These are phyloP conservation scores for Coemansia sp. DNA, from an alignment of 192 early-diverging fungal genomes.

Conservation along the genomic window DNA sequence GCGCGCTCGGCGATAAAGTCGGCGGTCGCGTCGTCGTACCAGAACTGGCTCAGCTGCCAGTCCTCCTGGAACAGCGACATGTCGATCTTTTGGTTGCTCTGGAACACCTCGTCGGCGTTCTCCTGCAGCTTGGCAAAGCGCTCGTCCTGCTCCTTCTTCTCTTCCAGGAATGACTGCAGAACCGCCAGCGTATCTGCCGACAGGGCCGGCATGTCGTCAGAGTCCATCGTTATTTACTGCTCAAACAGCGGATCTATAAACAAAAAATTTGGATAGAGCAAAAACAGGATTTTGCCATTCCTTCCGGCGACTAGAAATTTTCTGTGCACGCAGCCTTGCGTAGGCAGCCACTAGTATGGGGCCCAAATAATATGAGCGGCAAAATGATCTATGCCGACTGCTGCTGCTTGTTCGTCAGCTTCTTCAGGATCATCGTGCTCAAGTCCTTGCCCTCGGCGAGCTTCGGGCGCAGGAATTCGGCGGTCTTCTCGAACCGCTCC, in stretches of 20 bases:
- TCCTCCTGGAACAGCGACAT: slow-evolving; percentile 74
- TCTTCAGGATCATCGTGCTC: slow-evolving; percentile 53
- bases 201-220: slow-evolving; percentile 31
- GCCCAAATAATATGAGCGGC: too few relatives aligned
- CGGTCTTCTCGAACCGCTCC: slow-evolving; percentile 75
- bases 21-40: slow-evolving; percentile 55
- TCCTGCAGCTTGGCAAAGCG: slow-evolving; percentile 60
- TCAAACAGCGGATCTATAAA: too few relatives aligned
- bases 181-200: slow-evolving; percentile 53
- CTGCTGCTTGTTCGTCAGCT: slow-evolving; percentile 27
- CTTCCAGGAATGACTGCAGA: slow-evolving; percentile 61
- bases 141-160: slow-evolving; percentile 62
- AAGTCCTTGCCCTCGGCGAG: slow-evolving; percentile 56
- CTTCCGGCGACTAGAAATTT: too few relatives aligned
- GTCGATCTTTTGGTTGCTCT: slow-evolving; percentile 32
- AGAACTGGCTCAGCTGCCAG: slow-evolving; percentile 68
- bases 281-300: too few relatives aligned
- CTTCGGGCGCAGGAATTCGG: slow-evolving; percentile 74
- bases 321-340: too few relatives aligned
- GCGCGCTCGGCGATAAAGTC: slow-evolving; percentile 50
- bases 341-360: too few relatives aligned
- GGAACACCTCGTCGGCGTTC: slow-evolving; percentile 50
- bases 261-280: too few relatives aligned
- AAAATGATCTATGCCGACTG: too few relatives aligned
- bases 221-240: slow-evolving; percentile 6